These are phyloP conservation scores for Panaeolus cyanescens DNA, from an alignment of 768 basidiomycete genomes.

Conservation along the genomic window DNA sequence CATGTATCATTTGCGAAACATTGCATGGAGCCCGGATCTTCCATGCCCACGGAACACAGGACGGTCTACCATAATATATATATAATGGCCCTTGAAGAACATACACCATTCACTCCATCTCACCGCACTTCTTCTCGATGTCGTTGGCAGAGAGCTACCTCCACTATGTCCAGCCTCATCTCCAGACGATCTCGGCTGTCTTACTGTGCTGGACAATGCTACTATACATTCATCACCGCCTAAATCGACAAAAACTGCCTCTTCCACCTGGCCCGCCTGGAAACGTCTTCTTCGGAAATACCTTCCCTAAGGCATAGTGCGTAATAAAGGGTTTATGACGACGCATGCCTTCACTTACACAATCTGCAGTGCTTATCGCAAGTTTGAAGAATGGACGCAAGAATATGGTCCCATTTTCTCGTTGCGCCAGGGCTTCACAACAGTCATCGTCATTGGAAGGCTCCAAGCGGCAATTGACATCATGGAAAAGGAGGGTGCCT, in stretches of 20 bases:
- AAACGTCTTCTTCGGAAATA: constrained; percentile 41
- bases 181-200: constrained; percentile 30
- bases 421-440: constrained; percentile 48
- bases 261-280: constrained; percentile 48
- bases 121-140: neutral
- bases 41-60: neutral
- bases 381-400: constrained; percentile 61
- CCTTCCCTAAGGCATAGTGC: constrained; percentile 42
- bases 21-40: constrained; percentile 3
- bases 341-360: neutral
- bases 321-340: constrained; percentile 6
- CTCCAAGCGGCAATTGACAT: constrained; percentile 62
- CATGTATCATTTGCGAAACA: neutral
- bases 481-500: constrained; percentile 64
- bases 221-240: constrained; percentile 27
- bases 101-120: neutral
- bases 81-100: neutral
- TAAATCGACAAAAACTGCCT: constrained; percentile 22
- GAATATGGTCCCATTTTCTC: constrained; percentile 65
- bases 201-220: constrained; percentile 30
- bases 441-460: constrained; percentile 49
- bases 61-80: neutral
- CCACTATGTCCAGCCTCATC: constrained; percentile 20
- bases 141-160: neutral
- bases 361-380: constrained; percentile 42